Base-by-base conservation (phyloP, 768 basidiomycete genomes). In the Mycena rosella region DNA sequence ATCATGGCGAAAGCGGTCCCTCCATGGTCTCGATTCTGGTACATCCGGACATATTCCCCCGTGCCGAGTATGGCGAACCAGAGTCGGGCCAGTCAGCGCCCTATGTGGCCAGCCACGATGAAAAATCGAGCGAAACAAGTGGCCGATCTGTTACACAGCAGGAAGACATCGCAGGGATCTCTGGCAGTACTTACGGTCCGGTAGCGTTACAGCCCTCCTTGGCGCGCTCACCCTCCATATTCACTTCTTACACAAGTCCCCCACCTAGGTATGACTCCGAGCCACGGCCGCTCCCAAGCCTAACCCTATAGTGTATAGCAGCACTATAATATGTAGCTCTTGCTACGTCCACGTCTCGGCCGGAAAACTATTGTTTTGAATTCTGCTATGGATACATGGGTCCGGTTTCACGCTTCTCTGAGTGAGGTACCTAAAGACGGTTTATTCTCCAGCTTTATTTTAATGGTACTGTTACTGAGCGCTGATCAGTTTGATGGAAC, bases 191-290 rank as follows among this genome's bases (percentile, higher is more conserved):
- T 45, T 32, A 5, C 51, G 3, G 22, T 7, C 51, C 27, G n/a
- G 20, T n/a, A 7, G 15, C 14, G 14, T n/a, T n/a, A 13, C 32
- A 54, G 34, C 10, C 18, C 52, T n/a, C 17, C 18, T 22, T 53
- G 14, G 44, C 40, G 27, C 60, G 60, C 30, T 20, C 48, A 30
- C 59, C 59, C 0, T 34, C 57, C 14, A 27, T 40, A 4, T 9
- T 7, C 30, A 51, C 59, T 11, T 24, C 45, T 26, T 34, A 58
- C 49, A 47, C 26, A 5, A 49, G 26, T 30, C 48, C 47, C 20
- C 58, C 58, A 9, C 59, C 59, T 8, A 26, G 11, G 26, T 60
- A 60, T 29, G 47, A 49, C n/a, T 59, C 22, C 15, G 15, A 36
- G 24, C 47, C 47, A 26, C 47, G 47, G 24, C 47, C 22, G 24